Base-by-base conservation (phyloP, 1,284 basidiomycete genomes). In the Pseudozyma tsukubaensis region DNA sequence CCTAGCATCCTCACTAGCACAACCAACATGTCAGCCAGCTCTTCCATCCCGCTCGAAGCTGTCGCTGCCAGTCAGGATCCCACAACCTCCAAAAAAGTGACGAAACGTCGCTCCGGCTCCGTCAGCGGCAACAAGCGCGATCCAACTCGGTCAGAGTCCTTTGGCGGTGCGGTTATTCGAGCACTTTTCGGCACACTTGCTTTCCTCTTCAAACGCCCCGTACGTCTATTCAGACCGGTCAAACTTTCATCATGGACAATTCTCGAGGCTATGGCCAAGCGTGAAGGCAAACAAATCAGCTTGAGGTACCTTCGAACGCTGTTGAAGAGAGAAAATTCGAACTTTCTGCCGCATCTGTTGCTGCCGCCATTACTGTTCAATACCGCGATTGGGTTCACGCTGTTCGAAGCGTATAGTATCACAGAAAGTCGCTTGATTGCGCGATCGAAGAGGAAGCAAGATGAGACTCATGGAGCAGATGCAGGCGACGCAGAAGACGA, bases 191-290 rank as follows among this genome's bases (percentile, higher is more conserved):
- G 84, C 24, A 81, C 83, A 19, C 72, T 86, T 1, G 85, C 85
- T 1, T 84, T 86, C 71, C 71, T 86, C 50, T 86, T 86, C 76
- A 82, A 85, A 45, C 69, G 83, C 11, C 85, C 85, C 1, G 77
- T 86, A 13, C 70, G 85, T 1, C 76, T 86, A 13, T 86, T 85
- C 48, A 66, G 85, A 2, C 85, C 85, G 0, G 83, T 85, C 67
- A 85, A 85, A 56, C 73, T 83, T 11, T 79, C 78, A 16, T 83
- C 85, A 5, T 83, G 83, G 78, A 80, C 82, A 7, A 77, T 85
- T 16, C 74, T 86, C 2, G 85, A 86, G 42, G 76, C 84, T 1
- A 79, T 86, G 58, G 85, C 85, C 10, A 79, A 84, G 48, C 78
- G 84, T 11, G 85, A 85, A 44, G 84, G 84, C 1, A 70, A 72